Evolutionary conservation across 2,329 filamentous ascomycete genomes (phyloP).

Genomic region (Fusarium irregulare): DNA sequence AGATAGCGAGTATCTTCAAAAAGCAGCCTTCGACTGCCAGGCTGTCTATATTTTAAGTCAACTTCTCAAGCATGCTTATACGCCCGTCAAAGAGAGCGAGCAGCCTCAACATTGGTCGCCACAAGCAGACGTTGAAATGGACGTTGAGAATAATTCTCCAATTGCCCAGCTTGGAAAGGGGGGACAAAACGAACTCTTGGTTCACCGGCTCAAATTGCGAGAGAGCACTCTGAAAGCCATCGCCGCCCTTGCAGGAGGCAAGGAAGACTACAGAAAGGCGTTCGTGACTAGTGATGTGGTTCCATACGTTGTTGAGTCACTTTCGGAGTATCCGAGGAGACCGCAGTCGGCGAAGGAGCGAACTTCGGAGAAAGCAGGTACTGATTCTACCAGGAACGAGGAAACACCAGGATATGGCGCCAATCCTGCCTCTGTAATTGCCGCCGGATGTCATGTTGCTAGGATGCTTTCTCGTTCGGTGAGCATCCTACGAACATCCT

Average conservation of each 20-base stretch:
- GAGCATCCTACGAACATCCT: slow-evolving; percentile 81
- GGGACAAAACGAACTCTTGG: slow-evolving; percentile 70
- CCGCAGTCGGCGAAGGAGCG: slow-evolving; percentile 59
- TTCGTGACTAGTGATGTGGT: slow-evolving; percentile 86
- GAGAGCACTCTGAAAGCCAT: slow-evolving; percentile 82
- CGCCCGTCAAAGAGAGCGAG: slow-evolving; percentile 52
- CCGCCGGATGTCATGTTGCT: slow-evolving; percentile 86
- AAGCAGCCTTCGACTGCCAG: slow-evolving; percentile 77
- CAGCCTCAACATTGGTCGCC: slow-evolving; percentile 56
- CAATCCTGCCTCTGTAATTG: slow-evolving; percentile 81
- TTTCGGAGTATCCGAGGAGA: slow-evolving; percentile 67
- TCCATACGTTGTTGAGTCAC: slow-evolving; percentile 83
- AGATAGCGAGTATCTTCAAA: slow-evolving; percentile 83
- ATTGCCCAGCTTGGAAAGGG: slow-evolving; percentile 65
- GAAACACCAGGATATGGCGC: slow-evolving; percentile 67
- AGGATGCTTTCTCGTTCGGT: slow-evolving; percentile 87
- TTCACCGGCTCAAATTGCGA: slow-evolving; percentile 79
- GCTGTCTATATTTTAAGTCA: slow-evolving; percentile 60
- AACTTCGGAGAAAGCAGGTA: slow-evolving; percentile 53
- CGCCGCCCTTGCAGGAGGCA: slow-evolving; percentile 82
- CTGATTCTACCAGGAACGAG: slow-evolving; percentile 46
- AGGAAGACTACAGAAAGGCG: slow-evolving; percentile 84
- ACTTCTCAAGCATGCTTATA: slow-evolving; percentile 64
- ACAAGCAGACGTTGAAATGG: slow-evolving; percentile 50
- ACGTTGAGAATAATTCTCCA: slow-evolving; percentile 49